Evolutionary conservation across 1,139 yeast species (phyloP).

Genomic region (Taiozyma sp.): DNA sequence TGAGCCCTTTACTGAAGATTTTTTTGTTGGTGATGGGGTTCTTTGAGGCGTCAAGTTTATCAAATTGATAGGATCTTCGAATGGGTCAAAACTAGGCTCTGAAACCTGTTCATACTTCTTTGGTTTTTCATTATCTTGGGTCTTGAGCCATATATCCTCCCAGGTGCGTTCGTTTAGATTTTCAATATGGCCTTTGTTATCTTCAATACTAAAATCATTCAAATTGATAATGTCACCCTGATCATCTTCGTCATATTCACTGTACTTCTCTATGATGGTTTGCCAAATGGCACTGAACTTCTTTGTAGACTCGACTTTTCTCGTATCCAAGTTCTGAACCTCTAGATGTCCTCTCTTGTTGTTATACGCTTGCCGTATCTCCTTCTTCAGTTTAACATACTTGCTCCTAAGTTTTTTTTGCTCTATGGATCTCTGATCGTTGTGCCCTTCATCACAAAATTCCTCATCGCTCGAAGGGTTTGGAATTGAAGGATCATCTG

Average conservation of each 20-base stretch:
- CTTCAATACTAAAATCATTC: slow-evolving; percentile 45
- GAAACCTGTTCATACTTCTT: not conserved
- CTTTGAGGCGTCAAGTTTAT: slow-evolving; percentile 15
- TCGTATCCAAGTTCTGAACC: slow-evolving; percentile 1
- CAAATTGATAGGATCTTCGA: slow-evolving; percentile 24
- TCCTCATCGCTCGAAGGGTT: not conserved
- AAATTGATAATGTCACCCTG: slow-evolving; percentile 66
- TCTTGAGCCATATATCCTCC: slow-evolving; percentile 17
- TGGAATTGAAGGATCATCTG: not conserved
- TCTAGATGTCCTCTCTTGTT: slow-evolving; percentile 3
- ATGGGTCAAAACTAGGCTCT: slow-evolving; percentile 4
- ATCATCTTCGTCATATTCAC: slow-evolving; percentile 38
- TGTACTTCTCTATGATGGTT: slow-evolving; percentile 45
- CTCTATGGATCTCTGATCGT: slow-evolving; percentile 7
- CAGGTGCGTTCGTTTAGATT: slow-evolving; percentile 4
- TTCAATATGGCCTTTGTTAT: slow-evolving; percentile 50
- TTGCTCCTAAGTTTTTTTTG: slow-evolving; percentile 7
- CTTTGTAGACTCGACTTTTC: slow-evolving; percentile 18
- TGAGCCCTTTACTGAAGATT: not conserved
- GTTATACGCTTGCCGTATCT: slow-evolving; percentile 1
- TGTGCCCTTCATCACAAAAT: not conserved
- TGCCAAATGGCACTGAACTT: slow-evolving; percentile 36
- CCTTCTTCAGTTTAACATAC: slow-evolving; percentile 3
- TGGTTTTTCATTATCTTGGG: not conserved
- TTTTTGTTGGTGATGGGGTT: not conserved